phyloP scores from a whole-genome alignment of 805 yeast species.

The Wickerhamiella azymoides region DNA sequence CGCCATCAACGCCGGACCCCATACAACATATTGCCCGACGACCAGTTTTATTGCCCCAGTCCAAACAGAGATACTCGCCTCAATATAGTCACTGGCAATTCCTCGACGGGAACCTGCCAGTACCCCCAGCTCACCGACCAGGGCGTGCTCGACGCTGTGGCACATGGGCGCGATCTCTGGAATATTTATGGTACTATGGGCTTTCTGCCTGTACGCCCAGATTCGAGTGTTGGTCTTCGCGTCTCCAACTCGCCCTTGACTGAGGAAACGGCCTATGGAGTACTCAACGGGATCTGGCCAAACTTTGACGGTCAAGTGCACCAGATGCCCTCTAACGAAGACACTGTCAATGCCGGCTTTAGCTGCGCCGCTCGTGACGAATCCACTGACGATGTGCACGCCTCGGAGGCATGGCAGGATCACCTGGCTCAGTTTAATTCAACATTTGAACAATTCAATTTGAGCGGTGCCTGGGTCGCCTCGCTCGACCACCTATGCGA shows the following conservation, averaged over 20 bases:
- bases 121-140: conserved; percentile 30
- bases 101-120: conserved; percentile 25
- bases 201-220: conserved; percentile 26
- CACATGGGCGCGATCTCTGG: conserved; percentile 30
- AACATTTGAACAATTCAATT: conserved; percentile 22
- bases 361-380: conserved; percentile 25
- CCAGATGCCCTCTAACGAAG: conserved; percentile 23
- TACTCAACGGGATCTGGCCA: conserved; percentile 30
- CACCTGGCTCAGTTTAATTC: conserved; percentile 25
- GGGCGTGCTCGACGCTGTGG: conserved; percentile 29
- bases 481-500: conserved; percentile 33
- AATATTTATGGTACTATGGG: conserved; percentile 26
- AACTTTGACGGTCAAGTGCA: conserved; percentile 19
- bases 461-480: conserved; percentile 17
- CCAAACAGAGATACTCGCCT: conserved; percentile 20
- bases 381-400: conserved; percentile 20
- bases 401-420: conserved; percentile 26
- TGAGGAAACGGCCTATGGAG: conserved; percentile 28
- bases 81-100: conserved; percentile 18
- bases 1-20: conserved; percentile 35
- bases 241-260: conserved; percentile 31
- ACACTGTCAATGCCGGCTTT: conserved; percentile 29
- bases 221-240: conserved; percentile 24
- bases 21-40: conserved; percentile 29
- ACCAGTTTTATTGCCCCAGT: conserved; percentile 23